A percentile compares a stretch with the other conserved stretches of the same genome.
Evolutionary conservation across 345 rosid species (phyloP).

Genomic region (Eutrema yunnanense): DNA sequence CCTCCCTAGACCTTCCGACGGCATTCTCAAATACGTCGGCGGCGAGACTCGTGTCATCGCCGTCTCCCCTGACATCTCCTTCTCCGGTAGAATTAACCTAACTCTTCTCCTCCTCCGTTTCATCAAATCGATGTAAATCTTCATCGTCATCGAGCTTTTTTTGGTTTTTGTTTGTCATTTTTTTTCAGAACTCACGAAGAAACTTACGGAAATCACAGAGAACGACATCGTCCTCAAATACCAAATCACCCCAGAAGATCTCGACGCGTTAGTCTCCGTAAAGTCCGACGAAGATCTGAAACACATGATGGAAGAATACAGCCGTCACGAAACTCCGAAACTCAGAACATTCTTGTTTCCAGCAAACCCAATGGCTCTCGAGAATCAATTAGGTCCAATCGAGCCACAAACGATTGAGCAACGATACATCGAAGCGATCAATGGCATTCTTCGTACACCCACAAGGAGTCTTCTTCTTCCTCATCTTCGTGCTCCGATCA

Average conservation of each 20-base stretch:
- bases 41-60: slow-evolving; percentile 88
- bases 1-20: slow-evolving; percentile 58
- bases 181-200: slow-evolving; percentile 63
- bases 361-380: slow-evolving; percentile 31
- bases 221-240: slow-evolving; percentile 61
- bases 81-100: slow-evolving; percentile 41
- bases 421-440: slow-evolving; percentile 79
- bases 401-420: slow-evolving; percentile 53
- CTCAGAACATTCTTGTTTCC: slow-evolving; percentile 71
- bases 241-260: slow-evolving; percentile 63
- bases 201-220: slow-evolving; percentile 44
- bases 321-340: slow-evolving; percentile 51
- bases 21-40: slow-evolving; percentile 76
- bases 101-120: neutral
- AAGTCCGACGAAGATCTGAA: slow-evolving; percentile 67
- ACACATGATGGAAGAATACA: slow-evolving; percentile 74
- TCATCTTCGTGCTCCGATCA: slow-evolving; percentile 29
- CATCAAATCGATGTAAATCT: no score
- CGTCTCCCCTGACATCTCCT: slow-evolving; percentile 45
- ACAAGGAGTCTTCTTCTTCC: neutral
- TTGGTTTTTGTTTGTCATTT: neutral
- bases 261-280: slow-evolving; percentile 74
- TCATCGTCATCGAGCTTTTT: neutral
- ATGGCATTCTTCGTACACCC: slow-evolving; percentile 29
- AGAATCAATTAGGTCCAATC: slow-evolving; percentile 27